A percentile compares a stretch with the other conserved stretches of the same genome.
Evolutionary conservation across 306 rosid species (phyloP).

Genomic region (Benincasa hispida): DNA sequence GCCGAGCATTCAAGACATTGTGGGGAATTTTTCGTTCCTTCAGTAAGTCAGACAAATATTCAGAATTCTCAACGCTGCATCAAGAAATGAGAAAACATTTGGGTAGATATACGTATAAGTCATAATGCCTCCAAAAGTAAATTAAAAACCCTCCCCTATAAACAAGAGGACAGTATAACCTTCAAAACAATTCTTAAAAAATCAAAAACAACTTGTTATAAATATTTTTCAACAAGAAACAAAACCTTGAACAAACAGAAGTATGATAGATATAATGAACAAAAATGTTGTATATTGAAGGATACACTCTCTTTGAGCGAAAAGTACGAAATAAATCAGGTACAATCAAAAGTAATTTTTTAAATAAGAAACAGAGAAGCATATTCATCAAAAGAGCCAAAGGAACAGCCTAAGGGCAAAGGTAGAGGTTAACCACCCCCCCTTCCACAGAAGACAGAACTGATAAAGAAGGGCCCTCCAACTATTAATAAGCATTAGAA

Average conservation of each 20-base stretch:
- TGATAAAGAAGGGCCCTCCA: too few relatives aligned
- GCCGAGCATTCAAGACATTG: slow-evolving; percentile 88
- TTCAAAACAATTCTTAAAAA: neutral
- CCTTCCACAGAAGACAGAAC: too few relatives aligned
- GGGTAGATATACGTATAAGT: neutral
- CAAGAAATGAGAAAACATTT: slow-evolving; percentile 15
- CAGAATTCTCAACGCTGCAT: slow-evolving; percentile 91
- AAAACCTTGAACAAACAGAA: neutral
- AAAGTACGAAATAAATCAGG: neutral
- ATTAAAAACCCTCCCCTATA: neutral
- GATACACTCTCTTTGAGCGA: neutral
- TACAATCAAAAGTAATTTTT: neutral
- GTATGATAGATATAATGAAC: neutral
- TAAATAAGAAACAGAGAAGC: too few relatives aligned
- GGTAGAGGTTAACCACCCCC: too few relatives aligned
- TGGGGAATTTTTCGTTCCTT: slow-evolving; percentile 71
- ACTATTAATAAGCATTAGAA: too few relatives aligned
- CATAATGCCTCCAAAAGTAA: neutral
- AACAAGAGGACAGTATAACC: neutral
- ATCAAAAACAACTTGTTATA: neutral
- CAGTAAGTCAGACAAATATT: slow-evolving; percentile 72
- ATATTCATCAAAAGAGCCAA: too few relatives aligned
- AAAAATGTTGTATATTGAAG: neutral
- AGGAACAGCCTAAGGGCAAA: too few relatives aligned
- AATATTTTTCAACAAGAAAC: neutral